These are phyloP conservation scores for Saraca asoca DNA, from an alignment of 331 rosid species.

Conservation along the genomic window DNA sequence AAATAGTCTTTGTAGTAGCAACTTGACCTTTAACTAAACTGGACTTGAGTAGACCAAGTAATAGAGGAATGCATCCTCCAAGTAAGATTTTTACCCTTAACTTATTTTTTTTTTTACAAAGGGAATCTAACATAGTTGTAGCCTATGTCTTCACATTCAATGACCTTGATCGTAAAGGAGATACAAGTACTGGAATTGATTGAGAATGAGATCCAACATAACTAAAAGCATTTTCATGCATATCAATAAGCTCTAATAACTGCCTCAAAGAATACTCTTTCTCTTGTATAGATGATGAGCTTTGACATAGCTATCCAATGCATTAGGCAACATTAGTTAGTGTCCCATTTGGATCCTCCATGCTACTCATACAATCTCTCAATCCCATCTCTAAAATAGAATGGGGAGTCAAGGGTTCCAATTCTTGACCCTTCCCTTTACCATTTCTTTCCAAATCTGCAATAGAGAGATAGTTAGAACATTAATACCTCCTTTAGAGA, in stretches of 20 bases:
- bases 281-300: conserved; percentile 76
- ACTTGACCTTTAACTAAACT: too few relatives aligned
- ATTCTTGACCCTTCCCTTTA: conserved; percentile 72
- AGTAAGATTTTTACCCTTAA: conserved; percentile 93
- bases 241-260: conserved; percentile 83
- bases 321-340: conserved; percentile 98
- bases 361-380: conserved; percentile 82
- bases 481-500: conserved; percentile 59
- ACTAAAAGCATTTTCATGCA: conserved; percentile 93
- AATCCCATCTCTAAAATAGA: conserved; percentile 78
- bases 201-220: conserved; percentile 99
- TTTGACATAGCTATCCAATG: conserved; percentile 95
- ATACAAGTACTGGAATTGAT: conserved; percentile 98
- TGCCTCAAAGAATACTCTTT: conserved; percentile 91
- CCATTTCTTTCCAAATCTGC: conserved; percentile 87
- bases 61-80: too few relatives aligned
- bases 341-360: conserved; percentile 99
- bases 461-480: conserved; percentile 41
- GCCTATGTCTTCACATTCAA: conserved; percentile 92
- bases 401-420: conserved; percentile 96
- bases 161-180: conserved; percentile 94
- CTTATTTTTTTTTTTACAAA: conserved; percentile 93
- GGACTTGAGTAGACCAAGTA: too few relatives aligned
- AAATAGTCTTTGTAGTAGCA: too few relatives aligned
- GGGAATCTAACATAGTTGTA: conserved; percentile 88